Evolutionary conservation across 2,329 filamentous ascomycete species (phyloP).

Genomic region (Calonectria ilicicola): DNA sequence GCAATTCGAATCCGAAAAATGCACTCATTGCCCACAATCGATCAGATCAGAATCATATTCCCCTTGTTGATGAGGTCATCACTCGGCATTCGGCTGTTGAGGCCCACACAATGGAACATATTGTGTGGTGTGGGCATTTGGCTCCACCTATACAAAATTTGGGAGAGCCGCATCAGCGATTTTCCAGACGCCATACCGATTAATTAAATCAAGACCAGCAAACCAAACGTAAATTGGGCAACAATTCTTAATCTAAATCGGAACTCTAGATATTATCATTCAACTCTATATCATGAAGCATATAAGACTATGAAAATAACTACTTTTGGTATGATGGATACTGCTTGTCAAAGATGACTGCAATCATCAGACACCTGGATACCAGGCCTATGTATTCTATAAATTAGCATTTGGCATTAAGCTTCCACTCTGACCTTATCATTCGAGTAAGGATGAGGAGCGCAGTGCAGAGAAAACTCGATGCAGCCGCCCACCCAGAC

Average conservation of each 20-base stretch:
- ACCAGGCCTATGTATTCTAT: background rate
- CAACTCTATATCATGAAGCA: no score
- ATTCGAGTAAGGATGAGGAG: slow-evolving; percentile 32
- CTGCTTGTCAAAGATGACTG: background rate
- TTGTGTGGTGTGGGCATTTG: background rate
- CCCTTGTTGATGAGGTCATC: background rate
- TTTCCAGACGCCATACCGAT: slow-evolving; percentile 10
- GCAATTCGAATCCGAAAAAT: background rate
- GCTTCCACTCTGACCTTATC: slow-evolving; percentile 34
- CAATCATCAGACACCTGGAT: background rate
- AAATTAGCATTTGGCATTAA: slow-evolving; percentile 31
- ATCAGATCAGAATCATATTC: background rate
- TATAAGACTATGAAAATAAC: no score
- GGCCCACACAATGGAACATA: background rate
- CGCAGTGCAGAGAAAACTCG: slow-evolving; percentile 42
- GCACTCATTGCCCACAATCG: background rate
- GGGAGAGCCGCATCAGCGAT: slow-evolving; percentile 18
- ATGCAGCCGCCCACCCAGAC: slow-evolving; percentile 49
- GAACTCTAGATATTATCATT: no score
- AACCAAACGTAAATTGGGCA: no score
- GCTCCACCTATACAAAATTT: background rate
- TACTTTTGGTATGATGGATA: no score
- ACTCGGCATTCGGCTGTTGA: background rate
- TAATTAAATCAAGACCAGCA: no score
- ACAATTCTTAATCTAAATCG: no score